phyloP scores from a whole-genome alignment of 495 filamentous ascomycete genomes.

The Aspergillus wentii region DNA sequence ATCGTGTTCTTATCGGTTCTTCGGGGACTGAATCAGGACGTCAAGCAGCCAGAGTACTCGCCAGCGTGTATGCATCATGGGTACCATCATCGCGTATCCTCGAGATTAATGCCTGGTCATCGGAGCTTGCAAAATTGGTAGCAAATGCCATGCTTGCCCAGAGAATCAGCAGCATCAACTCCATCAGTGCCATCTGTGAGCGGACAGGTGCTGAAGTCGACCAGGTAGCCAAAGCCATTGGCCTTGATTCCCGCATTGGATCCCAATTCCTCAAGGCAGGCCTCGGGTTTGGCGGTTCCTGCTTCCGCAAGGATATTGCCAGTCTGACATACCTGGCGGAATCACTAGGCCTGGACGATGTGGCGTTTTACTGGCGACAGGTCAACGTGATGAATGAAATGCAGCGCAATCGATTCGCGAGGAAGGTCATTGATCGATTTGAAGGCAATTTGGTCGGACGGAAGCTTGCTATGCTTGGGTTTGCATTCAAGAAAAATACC shows the following conservation, averaged over 20 bases:
- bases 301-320: constrained; percentile 80
- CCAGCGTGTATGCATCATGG: constrained; percentile 67
- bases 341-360: constrained; percentile 62
- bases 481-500: constrained; percentile 80
- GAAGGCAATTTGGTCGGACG: constrained; percentile 66
- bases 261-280: constrained; percentile 71
- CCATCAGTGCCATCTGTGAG: constrained; percentile 76
- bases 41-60: constrained; percentile 57
- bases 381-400: constrained; percentile 75
- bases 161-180: constrained; percentile 80
- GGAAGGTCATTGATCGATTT: constrained; percentile 58
- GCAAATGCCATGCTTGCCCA: constrained; percentile 82
- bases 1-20: constrained; percentile 75
- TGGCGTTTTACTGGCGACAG: constrained; percentile 71
- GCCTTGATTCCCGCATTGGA: constrained; percentile 67
- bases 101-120: constrained; percentile 72
- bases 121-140: constrained; percentile 74
- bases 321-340: constrained; percentile 72
- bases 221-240: constrained; percentile 65
- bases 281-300: constrained; percentile 76
- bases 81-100: constrained; percentile 61
- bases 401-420: constrained; percentile 64
- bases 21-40: constrained; percentile 49
- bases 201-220: constrained; percentile 70
- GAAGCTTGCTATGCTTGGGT: constrained; percentile 71